A percentile compares a stretch with the other conserved stretches of the same genome.
Conservation (phyloP, 208 protist species). For the Endotrypanum monterogeii region DNA sequence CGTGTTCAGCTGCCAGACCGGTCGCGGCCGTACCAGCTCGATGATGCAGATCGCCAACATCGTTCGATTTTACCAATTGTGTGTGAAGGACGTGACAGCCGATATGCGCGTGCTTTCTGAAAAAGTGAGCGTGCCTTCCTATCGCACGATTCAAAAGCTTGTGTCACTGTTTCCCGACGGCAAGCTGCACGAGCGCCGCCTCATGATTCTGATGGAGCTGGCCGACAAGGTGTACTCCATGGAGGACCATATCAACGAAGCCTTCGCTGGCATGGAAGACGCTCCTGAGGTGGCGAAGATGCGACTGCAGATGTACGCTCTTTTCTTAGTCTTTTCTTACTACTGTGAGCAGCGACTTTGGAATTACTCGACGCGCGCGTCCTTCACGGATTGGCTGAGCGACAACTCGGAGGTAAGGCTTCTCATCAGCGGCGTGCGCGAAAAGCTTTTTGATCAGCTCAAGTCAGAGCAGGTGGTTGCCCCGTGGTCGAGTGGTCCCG, state of each 20-base stretch:
- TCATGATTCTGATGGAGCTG: slow-evolving; percentile 80
- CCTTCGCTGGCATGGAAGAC: slow-evolving; percentile 55
- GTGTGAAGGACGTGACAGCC: slow-evolving; percentile 64
- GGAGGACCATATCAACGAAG: slow-evolving; percentile 81
- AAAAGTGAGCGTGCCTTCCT: slow-evolving; percentile 46
- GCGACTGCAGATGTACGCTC: slow-evolving; percentile 83
- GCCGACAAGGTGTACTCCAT: slow-evolving; percentile 89
- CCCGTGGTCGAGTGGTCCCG: slow-evolving; percentile 35
- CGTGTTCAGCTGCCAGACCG: slow-evolving; percentile 89
- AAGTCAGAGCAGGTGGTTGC: slow-evolving; percentile 67
- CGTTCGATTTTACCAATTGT: slow-evolving; percentile 89
- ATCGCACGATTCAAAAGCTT: slow-evolving; percentile 87
- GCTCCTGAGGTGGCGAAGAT: slow-evolving; percentile 74
- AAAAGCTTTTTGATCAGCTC: slow-evolving; percentile 77
- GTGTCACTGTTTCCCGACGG: slow-evolving; percentile 88
- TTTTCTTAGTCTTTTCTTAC: slow-evolving; percentile 87
- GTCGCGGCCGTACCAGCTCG: slow-evolving; percentile 75
- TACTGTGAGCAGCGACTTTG: slow-evolving; percentile 91
- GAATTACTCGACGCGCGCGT: slow-evolving; percentile 50
- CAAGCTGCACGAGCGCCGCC: slow-evolving; percentile 83
- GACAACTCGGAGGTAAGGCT: slow-evolving; percentile 71
- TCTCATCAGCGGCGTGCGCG: slow-evolving; percentile 70
- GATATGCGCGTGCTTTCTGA: slow-evolving; percentile 73
- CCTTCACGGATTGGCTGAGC: slow-evolving; percentile 73
- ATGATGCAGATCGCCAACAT: slow-evolving; percentile 91